Percentiles rank a stretch among this genome's conserved stretches.
Evolutionary conservation across 495 filamentous ascomycete species (phyloP).

Genomic region (Physcia stellaris): DNA sequence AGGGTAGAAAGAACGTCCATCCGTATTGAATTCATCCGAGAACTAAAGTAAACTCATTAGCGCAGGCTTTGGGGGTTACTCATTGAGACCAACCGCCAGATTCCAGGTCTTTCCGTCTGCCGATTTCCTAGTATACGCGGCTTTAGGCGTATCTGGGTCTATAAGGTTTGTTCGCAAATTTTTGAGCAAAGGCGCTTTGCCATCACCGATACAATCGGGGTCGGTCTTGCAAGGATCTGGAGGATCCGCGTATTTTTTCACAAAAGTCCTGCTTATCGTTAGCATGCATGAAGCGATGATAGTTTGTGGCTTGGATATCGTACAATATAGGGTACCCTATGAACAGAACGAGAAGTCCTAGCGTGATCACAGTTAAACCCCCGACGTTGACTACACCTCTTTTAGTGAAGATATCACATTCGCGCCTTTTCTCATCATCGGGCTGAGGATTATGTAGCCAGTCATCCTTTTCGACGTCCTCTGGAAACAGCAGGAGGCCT

Average conservation of each 20-base stretch:
- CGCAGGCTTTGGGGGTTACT: background rate
- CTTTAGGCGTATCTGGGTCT: constrained; percentile 57
- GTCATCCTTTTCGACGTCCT: constrained; percentile 71
- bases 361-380: constrained; percentile 43
- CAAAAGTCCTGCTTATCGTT: constrained; percentile 37
- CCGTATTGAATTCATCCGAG: constrained; percentile 65
- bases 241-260: constrained; percentile 22
- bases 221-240: constrained; percentile 26
- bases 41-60: constrained; percentile 30
- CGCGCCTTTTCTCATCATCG: constrained; percentile 44
- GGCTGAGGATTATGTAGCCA: constrained; percentile 61
- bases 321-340: constrained; percentile 66
- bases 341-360: constrained; percentile 54
- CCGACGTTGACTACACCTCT: constrained; percentile 57
- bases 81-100: constrained; percentile 40
- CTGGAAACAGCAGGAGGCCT: constrained; percentile 55
- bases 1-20: constrained; percentile 59
- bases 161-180: constrained; percentile 49
- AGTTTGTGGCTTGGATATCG: constrained; percentile 15
- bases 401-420: constrained; percentile 55
- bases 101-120: constrained; percentile 47
- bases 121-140: constrained; percentile 40
- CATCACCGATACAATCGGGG: constrained; percentile 43
- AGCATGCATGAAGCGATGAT: constrained; percentile 10
- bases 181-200: constrained; percentile 39